Conservation (phyloP, 768 basidiomycete species). For the Serpula lacrymans region DNA sequence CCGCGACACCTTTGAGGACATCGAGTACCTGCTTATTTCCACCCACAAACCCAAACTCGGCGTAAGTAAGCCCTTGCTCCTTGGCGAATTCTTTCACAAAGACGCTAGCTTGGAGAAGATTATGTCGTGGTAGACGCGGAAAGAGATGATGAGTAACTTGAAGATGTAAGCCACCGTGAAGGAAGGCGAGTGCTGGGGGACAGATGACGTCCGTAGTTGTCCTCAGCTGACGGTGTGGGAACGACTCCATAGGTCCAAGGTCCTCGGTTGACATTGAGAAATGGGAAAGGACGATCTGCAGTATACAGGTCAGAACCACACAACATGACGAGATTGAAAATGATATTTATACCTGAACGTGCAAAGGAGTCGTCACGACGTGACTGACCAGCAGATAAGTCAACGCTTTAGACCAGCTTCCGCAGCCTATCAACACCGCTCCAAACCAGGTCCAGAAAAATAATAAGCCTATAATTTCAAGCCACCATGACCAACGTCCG, state of each 20-base stretch:
- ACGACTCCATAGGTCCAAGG: constrained; percentile 87
- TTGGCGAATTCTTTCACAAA: constrained; percentile 86
- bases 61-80: constrained; percentile 82
- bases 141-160: constrained; percentile 98
- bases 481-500: constrained; percentile 72
- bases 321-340: background rate
- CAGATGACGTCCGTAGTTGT: constrained; percentile 98
- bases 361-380: constrained; percentile 82
- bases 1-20: constrained; percentile 81
- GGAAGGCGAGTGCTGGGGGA: constrained; percentile 73
- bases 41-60: constrained; percentile 85
- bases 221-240: constrained; percentile 89
- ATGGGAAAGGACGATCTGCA: constrained; percentile 92
- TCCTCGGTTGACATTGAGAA: constrained; percentile 94
- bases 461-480: constrained; percentile 71
- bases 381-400: constrained; percentile 83
- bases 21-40: constrained; percentile 83
- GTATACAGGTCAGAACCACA: too few species aligned
- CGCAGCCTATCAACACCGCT: constrained; percentile 63
- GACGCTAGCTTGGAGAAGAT: constrained; percentile 75
- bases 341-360: constrained; percentile 77
- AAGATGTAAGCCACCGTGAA: constrained; percentile 97
- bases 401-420: constrained; percentile 65
- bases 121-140: constrained; percentile 92
- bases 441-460: constrained; percentile 92